A percentile compares a stretch with the other conserved stretches of the same genome.
phyloP scores from a whole-genome alignment of 257 asterid genomes.

The Misopates orontium region DNA sequence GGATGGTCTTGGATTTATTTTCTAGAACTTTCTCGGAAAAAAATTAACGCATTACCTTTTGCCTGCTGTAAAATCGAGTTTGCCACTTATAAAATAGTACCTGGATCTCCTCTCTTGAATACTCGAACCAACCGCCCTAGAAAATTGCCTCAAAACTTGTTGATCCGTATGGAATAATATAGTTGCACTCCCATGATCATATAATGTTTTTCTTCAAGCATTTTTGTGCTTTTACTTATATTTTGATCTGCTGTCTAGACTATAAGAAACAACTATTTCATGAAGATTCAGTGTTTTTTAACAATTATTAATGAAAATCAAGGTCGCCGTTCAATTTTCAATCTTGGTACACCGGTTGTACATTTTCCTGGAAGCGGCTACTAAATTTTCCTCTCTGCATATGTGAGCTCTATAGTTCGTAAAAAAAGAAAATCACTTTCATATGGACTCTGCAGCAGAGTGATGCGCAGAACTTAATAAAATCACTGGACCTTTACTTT shows the following conservation, averaged over 20 bases:
- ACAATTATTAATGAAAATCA: constrained; percentile 3
- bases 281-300: constrained; percentile 3
- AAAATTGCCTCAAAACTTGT: neutral
- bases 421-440: neutral
- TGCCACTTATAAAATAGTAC: neutral
- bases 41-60: neutral
- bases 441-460: neutral
- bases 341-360: neutral
- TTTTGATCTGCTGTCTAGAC: constrained; percentile 3
- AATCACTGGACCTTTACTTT: constrained; percentile 9
- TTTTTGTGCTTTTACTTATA: neutral
- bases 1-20: too few relatives aligned
- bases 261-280: neutral
- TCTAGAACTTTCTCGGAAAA: too few relatives aligned
- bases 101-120: neutral
- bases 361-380: constrained; percentile 4
- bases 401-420: constrained; percentile 1
- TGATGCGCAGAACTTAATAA: constrained; percentile 4
- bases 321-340: neutral
- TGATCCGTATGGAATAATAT: neutral
- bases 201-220: neutral
- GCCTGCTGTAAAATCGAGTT: neutral
- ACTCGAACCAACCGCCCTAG: neutral
- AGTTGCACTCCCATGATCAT: constrained; percentile 9
- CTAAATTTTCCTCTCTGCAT: neutral